phyloP scores from a whole-genome alignment of 768 basidiomycete species.

The Podaxis mareebaensis region DNA sequence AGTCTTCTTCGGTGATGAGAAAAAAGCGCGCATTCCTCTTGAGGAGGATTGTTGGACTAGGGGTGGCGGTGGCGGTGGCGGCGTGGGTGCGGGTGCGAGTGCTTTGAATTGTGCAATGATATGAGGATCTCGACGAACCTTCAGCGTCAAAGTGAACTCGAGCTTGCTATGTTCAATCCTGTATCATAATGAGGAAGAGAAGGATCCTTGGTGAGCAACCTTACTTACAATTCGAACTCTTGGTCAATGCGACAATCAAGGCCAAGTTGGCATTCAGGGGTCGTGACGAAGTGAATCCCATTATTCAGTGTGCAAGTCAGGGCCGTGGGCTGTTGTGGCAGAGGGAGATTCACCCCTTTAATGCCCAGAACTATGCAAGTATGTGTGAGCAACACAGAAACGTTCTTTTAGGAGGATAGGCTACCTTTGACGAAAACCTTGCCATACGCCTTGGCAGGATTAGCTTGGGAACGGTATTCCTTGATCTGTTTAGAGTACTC shows the following conservation, averaged over 20 bases:
- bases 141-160: slow-evolving; percentile 90
- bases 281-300: slow-evolving; percentile 94
- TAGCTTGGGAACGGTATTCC: slow-evolving; percentile 76
- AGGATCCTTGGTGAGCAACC: not conserved
- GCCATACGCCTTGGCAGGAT: slow-evolving; percentile 78
- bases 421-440: slow-evolving; percentile 95
- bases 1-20: slow-evolving; percentile 72
- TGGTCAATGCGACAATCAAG: slow-evolving; percentile 71
- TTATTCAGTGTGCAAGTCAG: slow-evolving; percentile 92
- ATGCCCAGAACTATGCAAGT: slow-evolving; percentile 66
- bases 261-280: slow-evolving; percentile 69
- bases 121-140: slow-evolving; percentile 84
- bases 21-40: slow-evolving; percentile 74
- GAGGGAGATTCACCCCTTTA: slow-evolving; percentile 70
- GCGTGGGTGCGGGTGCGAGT: slow-evolving; percentile 39
- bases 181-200: not conserved
- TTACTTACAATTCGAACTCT: slow-evolving; percentile 85
- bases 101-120: slow-evolving; percentile 78
- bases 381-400: slow-evolving; percentile 1
- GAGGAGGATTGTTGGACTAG: slow-evolving; percentile 50
- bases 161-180: slow-evolving; percentile 94
- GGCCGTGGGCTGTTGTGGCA: slow-evolving; percentile 73
- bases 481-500: slow-evolving; percentile 91
- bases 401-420: not conserved
- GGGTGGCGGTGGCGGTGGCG: slow-evolving; percentile 32